Evolutionary conservation across 2,329 filamentous ascomycete genomes (phyloP).

Genomic region (Xylariales sp.): DNA sequence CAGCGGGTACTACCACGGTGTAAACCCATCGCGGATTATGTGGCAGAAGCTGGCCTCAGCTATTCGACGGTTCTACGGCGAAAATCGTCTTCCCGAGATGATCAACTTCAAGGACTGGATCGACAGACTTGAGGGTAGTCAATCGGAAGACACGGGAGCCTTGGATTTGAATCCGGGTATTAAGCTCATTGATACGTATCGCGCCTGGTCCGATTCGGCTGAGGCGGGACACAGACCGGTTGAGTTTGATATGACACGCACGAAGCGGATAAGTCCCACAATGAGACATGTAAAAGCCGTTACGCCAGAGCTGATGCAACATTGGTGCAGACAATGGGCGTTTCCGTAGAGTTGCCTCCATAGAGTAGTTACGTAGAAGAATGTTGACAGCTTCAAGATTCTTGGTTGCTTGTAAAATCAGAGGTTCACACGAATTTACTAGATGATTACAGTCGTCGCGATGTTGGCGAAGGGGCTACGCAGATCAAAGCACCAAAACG

Average conservation of each 20-base stretch:
- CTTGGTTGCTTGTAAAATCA: constrained; percentile 8
- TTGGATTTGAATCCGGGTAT: constrained; percentile 42
- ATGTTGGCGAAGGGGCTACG: not conserved
- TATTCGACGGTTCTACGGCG: constrained; percentile 35
- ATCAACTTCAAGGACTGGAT: constrained; percentile 44
- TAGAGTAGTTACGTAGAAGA: no score
- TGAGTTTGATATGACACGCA: constrained; percentile 35
- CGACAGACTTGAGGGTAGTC: constrained; percentile 35
- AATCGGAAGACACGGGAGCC: constrained; percentile 28
- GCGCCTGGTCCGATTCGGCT: constrained; percentile 22
- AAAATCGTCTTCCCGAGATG: constrained; percentile 29
- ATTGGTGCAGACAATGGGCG: constrained; percentile 44
- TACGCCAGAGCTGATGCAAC: constrained; percentile 38
- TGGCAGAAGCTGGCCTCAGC: constrained; percentile 38
- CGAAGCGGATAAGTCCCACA: constrained; percentile 35
- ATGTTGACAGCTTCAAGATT: no score
- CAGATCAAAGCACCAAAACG: not conserved
- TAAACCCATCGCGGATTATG: constrained; percentile 37
- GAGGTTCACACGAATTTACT: no score
- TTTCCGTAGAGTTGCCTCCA: no score
- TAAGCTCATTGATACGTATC: constrained; percentile 49
- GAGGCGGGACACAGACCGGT: constrained; percentile 23
- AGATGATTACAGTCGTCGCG: no score
- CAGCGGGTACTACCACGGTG: constrained; percentile 41
- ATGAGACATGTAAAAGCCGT: constrained; percentile 36